These are phyloP conservation scores for Telfairia occidentalis DNA, from an alignment of 331 rosid genomes.

Conservation along the genomic window DNA sequence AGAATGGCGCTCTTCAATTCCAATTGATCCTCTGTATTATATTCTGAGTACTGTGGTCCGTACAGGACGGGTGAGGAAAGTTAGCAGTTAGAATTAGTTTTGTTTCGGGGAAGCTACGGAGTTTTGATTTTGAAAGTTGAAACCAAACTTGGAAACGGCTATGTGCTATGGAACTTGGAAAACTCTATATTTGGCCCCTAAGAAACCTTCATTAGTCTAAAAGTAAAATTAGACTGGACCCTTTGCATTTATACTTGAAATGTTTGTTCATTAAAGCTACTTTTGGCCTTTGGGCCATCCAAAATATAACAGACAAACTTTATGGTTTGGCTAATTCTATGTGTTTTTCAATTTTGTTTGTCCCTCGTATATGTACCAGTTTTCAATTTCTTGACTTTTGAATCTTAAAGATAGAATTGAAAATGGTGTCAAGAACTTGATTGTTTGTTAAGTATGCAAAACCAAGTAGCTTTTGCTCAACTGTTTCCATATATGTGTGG, in stretches of 20 bases:
- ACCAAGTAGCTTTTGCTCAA: neutral
- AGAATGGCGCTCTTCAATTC: neutral
- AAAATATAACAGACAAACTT: neutral
- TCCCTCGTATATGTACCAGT: neutral
- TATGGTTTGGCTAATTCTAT: neutral
- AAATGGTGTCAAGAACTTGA: neutral
- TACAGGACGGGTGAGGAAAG: neutral
- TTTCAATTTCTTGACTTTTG: neutral
- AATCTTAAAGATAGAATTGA: neutral
- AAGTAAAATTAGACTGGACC: neutral
- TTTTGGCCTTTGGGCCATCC: slow-evolving; percentile 7
- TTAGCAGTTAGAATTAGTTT: slow-evolving; percentile 6
- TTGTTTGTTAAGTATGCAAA: neutral
- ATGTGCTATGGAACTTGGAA: slow-evolving; percentile 2
- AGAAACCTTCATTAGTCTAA: neutral
- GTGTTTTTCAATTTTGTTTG: no score
- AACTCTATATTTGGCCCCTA: slow-evolving; percentile 6
- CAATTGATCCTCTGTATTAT: neutral
- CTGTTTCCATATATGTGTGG: neutral
- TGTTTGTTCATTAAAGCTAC: neutral
- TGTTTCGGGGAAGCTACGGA: slow-evolving; percentile 8
- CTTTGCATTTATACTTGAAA: neutral
- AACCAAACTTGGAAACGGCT: neutral
- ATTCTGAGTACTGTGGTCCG: neutral
- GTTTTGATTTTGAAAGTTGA: neutral